Evolutionary conservation across 306 rosid genomes (phyloP).

Genomic region (Trifolium dubium): DNA sequence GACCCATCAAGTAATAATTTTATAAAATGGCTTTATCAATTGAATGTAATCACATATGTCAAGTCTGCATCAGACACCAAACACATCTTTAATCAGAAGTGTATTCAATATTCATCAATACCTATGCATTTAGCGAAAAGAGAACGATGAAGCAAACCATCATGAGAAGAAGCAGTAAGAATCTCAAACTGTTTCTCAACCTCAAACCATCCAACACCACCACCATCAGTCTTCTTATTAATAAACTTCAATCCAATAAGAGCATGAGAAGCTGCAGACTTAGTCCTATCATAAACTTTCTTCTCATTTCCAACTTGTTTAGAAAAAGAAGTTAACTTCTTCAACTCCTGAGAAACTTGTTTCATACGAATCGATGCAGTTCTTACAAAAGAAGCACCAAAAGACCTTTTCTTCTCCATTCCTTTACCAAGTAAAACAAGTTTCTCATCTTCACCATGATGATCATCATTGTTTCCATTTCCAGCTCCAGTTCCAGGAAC

Average conservation of each 20-base stretch:
- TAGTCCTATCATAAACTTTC: constrained; percentile 47
- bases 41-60: neutral
- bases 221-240: constrained; percentile 32
- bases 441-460: constrained; percentile 41
- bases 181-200: constrained; percentile 57
- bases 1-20: neutral
- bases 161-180: constrained; percentile 39
- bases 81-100: neutral
- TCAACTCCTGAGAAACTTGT: constrained; percentile 60
- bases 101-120: neutral
- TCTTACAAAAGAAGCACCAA: constrained; percentile 47
- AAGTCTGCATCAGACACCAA: neutral
- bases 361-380: constrained; percentile 52
- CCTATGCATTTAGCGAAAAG: constrained; percentile 69
- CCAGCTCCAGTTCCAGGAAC: constrained; percentile 2
- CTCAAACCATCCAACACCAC: constrained; percentile 53
- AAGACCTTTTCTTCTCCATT: constrained; percentile 54
- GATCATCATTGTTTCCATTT: constrained; percentile 7
- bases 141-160: constrained; percentile 56
- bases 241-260: constrained; percentile 60
- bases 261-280: constrained; percentile 55
- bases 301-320: constrained; percentile 34
- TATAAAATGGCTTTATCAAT: neutral
- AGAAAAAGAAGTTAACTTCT: constrained; percentile 51
- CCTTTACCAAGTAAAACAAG: constrained; percentile 42